phyloP scores from a whole-genome alignment of 2,329 filamentous ascomycete species.

The Magnaporthiopsis rhizophila region DNA sequence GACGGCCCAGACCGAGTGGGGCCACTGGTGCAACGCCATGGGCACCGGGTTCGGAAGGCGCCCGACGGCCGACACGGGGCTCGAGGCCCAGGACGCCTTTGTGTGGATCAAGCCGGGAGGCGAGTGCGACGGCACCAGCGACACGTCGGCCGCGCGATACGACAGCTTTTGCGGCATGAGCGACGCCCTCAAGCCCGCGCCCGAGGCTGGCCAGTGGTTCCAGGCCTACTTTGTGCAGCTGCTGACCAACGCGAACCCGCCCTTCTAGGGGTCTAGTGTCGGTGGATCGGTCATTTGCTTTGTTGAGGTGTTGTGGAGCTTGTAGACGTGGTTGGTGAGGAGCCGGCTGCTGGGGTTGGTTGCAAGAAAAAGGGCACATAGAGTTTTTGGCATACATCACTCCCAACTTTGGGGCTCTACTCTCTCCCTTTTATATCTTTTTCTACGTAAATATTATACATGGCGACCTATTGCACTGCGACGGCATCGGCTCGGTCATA shows the following conservation, averaged over 20 bases:
- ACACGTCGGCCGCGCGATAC: conserved; percentile 40
- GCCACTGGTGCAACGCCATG: conserved; percentile 60
- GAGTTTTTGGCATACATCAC: background rate
- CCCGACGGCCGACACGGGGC: conserved; percentile 54
- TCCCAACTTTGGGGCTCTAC: background rate
- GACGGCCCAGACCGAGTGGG: conserved; percentile 53
- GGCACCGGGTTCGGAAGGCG: conserved; percentile 57
- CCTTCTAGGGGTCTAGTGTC: conserved; percentile 27
- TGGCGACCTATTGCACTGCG: background rate
- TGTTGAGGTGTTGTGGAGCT: too few species aligned
- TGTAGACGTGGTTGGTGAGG: too few species aligned
- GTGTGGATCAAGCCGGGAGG: conserved; percentile 65
- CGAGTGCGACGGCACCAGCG: conserved; percentile 44
- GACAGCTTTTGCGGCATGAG: conserved; percentile 43
- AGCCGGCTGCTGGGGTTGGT: too few species aligned
- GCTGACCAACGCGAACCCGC: conserved; percentile 46
- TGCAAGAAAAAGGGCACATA: background rate
- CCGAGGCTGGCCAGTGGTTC: conserved; percentile 64
- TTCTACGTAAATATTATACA: background rate
- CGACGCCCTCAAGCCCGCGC: conserved; percentile 53
- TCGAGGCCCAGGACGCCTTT: conserved; percentile 53
- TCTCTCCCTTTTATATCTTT: background rate
- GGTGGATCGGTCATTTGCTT: too few species aligned
- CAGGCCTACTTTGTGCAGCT: conserved; percentile 51
- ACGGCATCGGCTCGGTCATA: background rate